A percentile compares a stretch with the other conserved stretches of the same genome.
Conservation (phyloP, 768 basidiomycete species). For the Rhodotorula sphaerocarpa region DNA sequence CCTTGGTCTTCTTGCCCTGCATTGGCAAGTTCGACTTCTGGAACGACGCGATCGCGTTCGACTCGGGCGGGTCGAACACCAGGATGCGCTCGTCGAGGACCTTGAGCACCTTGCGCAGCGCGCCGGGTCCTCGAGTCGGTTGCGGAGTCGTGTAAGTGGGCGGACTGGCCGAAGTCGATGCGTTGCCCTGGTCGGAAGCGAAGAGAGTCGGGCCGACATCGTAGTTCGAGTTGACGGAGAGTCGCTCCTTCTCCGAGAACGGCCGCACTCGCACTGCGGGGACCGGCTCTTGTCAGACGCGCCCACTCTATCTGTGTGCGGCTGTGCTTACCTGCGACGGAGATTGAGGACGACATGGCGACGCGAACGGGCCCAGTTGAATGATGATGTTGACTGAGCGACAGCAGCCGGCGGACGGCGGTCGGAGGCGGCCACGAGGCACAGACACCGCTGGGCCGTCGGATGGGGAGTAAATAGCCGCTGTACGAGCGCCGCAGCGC, state of each 20-base stretch:
- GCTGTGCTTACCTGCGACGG: conserved; percentile 18
- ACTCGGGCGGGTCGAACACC: conserved; percentile 91
- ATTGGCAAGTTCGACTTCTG: conserved; percentile 54
- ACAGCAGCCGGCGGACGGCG: no score
- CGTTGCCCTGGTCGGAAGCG: conserved; percentile 3
- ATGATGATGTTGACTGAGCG: neutral
- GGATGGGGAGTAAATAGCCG: no score
- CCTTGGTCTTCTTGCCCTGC: conserved; percentile 80
- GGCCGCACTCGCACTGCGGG: conserved; percentile 35
- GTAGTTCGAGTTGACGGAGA: conserved; percentile 11
- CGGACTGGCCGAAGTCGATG: neutral
- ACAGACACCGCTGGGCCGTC: no score
- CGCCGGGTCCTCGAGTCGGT: conserved; percentile 1
- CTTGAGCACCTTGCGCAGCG: conserved; percentile 55
- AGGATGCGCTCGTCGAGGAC: conserved; percentile 89
- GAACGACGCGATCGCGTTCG: conserved; percentile 68
- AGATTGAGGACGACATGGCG: conserved; percentile 11
- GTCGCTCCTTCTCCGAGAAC: conserved; percentile 32
- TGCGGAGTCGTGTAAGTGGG: conserved; percentile 10
- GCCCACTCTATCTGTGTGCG: neutral
- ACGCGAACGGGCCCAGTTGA: neutral
- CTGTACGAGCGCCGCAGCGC: no score
- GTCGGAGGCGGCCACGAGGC: no score
- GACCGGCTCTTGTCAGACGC: neutral
- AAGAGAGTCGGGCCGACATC: conserved; percentile 28